Evolutionary conservation across 108 stramenopile species (phyloP), one percentile per base, ranked within the genome.

Genomic region (Skeletonema tropicum): DNA sequence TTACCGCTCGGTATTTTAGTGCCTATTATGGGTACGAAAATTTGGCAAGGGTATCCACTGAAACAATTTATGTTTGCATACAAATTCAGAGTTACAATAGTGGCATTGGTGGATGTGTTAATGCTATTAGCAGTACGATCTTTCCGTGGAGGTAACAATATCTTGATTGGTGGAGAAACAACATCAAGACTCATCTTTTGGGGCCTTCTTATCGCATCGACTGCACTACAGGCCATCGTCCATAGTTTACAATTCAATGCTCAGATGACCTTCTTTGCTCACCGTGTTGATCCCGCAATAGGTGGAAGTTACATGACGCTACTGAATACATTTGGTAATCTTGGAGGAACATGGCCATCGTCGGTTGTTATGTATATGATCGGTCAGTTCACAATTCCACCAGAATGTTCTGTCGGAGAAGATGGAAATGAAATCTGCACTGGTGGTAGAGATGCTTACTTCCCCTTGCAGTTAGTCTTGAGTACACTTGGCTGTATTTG

Each of bases 231-330:
- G 61, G 94, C 97, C 19, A 92, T 92, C 23, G 91, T 89, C 38
- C 82, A 86, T 45, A 95, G 88, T 58, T 72, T 96, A 55, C 97
- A 98, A 88, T 99, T 98, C 79, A 97, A 98, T 75, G 87, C 97
- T 0, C 97, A 97, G 86, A 99, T 99, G 99, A 95, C 95, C 13
- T 99, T 99, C 80, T 99, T 98, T 80, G 95, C 97, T 6, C 80
- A 82, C 52, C 83, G 98, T 26, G 96, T 97, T 48, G 99, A 99
- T 87, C 97, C 97, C 3, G 89, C 94, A 31, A 98, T 99, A 73
- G 99, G 99, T 36, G 99, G 99, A 9, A 92, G 93, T 9, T 99
- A 99, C 93, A 99, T 99, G 99, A 99, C 99, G 0, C 77, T 99
- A 31, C 77, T 99, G 57, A 99, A 99, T 77, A 99, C 99, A 0